Percentiles rank a stretch among this genome's conserved stretches.
phyloP scores from a whole-genome alignment of 1,139 yeast species.

The Torulaspora globosa region DNA sequence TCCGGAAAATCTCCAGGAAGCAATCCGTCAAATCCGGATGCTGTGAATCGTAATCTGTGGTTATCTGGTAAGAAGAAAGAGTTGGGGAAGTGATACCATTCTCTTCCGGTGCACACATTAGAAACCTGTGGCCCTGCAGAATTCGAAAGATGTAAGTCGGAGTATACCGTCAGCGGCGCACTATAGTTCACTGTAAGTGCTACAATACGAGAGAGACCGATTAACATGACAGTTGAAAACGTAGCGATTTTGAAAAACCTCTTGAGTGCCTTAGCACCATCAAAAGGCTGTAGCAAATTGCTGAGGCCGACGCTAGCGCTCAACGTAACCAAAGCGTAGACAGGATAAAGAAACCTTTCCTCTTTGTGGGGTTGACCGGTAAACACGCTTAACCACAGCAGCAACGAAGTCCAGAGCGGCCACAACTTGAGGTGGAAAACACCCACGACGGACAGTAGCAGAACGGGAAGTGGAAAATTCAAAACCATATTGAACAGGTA shows the following conservation, averaged over 20 bases:
- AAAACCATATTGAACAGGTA: slow-evolving; percentile 64
- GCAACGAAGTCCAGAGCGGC: slow-evolving; percentile 44
- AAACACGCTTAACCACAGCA: slow-evolving; percentile 66
- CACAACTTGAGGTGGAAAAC: slow-evolving; percentile 29
- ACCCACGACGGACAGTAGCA: slow-evolving; percentile 34
- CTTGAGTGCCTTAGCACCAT: slow-evolving; percentile 13
- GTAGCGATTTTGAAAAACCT: slow-evolving; percentile 12
- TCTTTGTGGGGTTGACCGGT: slow-evolving; percentile 84
- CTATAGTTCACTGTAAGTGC: slow-evolving; percentile 56
- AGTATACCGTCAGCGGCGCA: slow-evolving; percentile 53
- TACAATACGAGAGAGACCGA: slow-evolving; percentile 39
- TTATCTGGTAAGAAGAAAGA: slow-evolving; percentile 71
- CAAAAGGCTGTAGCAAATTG: slow-evolving; percentile 28
- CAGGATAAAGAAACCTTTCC: slow-evolving; percentile 84
- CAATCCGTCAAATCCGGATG: slow-evolving; percentile 79
- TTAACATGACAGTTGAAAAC: slow-evolving; percentile 21
- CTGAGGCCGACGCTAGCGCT: slow-evolving; percentile 56
- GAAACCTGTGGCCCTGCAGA: slow-evolving; percentile 29
- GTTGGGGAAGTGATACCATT: slow-evolving; percentile 91
- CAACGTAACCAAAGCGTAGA: slow-evolving; percentile 64
- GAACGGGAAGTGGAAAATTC: slow-evolving; percentile 55
- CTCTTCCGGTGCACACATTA: slow-evolving; percentile 83
- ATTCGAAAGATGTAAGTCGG: slow-evolving; percentile 24
- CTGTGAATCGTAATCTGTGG: slow-evolving; percentile 60
- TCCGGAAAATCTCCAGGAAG: slow-evolving; percentile 84